Evolutionary conservation across 2,329 filamentous ascomycete species (phyloP), one percentile per base, ranked within the genome.

Genomic region (Elsinoe australis): DNA sequence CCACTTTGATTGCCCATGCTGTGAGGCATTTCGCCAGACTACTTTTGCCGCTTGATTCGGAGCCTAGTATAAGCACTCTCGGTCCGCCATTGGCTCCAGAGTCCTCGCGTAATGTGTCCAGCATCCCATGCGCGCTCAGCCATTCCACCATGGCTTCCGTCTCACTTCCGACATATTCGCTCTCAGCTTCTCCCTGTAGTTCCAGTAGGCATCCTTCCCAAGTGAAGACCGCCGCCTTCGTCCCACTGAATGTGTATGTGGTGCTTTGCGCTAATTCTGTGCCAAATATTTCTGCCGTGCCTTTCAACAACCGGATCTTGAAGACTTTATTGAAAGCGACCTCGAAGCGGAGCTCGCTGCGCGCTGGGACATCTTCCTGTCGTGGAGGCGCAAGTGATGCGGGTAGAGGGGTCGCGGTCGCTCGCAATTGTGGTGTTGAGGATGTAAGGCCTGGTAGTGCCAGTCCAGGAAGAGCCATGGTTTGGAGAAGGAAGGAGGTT

Each of bases 201-300:
- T 95, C 86, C 52, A 98, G 70, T 47, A 80, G 80, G 67, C 88
- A 95, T 58, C 92, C 90, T 60, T 90, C 81, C 83, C 87, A 95
- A 44, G 89, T 94, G 65, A 86, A 86, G 59, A 98, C 83, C 52
- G 90, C 89, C 50, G 85, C 85, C 70, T 94, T 94, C 56, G 78
- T 78, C 49, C 87, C 85, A 36, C 78, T 76, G 66, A 98, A 90
- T 24, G 75, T 82, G 70, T 96, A 96, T 7, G 78, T 75, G 45
- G 84, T 83, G 49, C 83, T 84, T 7, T 79, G 75, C 8, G 88
- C 88, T 34, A 98, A 83, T 69, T 98, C 92, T 49, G 90, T 89
- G 62, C 92, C 92, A 63, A 96, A 95, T 61, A 94, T 80, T 66
- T 98, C 92, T 41, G 90, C 92, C 1, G 83, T 87, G 52, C 92